Evolutionary conservation across 2,329 filamentous ascomycete species (phyloP).

Genomic region (Arthrobotrys megalospora): DNA sequence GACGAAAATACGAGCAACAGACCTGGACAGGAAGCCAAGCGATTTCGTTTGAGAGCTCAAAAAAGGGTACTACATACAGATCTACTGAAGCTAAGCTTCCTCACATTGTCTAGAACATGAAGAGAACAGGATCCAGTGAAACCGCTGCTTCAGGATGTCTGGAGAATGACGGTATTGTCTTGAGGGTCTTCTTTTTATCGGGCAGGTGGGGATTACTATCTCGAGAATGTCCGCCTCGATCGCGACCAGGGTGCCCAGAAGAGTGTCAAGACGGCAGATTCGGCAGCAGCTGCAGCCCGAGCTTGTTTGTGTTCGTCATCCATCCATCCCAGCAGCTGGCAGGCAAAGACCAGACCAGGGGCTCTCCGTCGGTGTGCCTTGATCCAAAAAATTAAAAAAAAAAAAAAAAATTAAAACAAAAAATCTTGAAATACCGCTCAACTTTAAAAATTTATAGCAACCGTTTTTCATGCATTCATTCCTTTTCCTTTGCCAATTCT

Average conservation of each 20-base stretch:
- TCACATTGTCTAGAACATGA: background rate
- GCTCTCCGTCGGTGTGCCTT: slow-evolving; percentile 20
- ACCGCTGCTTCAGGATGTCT: background rate
- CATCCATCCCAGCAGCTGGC: slow-evolving; percentile 11
- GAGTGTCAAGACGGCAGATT: slow-evolving; percentile 18
- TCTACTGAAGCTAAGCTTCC: background rate
- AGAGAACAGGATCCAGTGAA: background rate
- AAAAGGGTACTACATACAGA: slow-evolving; percentile 3
- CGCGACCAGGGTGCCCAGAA: slow-evolving; percentile 1
- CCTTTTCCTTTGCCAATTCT: background rate
- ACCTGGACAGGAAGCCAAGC: slow-evolving; percentile 4
- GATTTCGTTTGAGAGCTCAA: background rate
- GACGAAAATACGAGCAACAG: background rate
- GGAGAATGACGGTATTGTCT: slow-evolving; percentile 17
- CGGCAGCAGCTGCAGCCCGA: slow-evolving; percentile 25
- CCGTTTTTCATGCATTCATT: background rate
- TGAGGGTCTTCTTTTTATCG: background rate
- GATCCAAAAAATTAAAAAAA: background rate
- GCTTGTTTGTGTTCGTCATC: slow-evolving; percentile 34
- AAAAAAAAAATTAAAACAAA: no score
- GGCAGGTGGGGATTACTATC: background rate
- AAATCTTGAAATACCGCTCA: slow-evolving; percentile 32
- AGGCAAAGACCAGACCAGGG: slow-evolving; percentile 17
- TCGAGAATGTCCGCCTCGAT: no score
- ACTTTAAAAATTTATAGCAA: slow-evolving; percentile 16